Percentiles rank a stretch among this genome's conserved stretches.
Evolutionary conservation across 768 basidiomycete species (phyloP).

Genomic region (Hericium erinaceus): DNA sequence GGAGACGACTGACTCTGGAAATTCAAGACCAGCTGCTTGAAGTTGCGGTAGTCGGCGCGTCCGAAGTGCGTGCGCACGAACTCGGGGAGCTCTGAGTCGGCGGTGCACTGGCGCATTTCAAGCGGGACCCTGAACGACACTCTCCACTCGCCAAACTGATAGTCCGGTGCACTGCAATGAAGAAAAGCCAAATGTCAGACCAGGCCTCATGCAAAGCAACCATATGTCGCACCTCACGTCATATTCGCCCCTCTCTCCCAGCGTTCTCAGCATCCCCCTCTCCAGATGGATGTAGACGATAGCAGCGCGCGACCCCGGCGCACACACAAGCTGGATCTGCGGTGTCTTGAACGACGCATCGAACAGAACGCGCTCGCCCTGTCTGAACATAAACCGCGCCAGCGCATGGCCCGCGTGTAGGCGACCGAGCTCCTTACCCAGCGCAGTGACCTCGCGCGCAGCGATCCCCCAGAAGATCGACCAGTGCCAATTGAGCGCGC

Average conservation of each 20-base stretch:
- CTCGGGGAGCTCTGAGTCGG: conserved; percentile 8
- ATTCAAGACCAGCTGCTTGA: conserved; percentile 19
- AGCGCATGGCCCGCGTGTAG: neutral
- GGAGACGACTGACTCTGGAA: conserved; percentile 11
- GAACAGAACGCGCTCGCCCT: neutral
- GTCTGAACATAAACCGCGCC: neutral
- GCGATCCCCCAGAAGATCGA: neutral
- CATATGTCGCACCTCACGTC: too few species aligned
- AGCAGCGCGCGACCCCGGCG: neutral
- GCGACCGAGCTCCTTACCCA: neutral
- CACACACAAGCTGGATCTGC: neutral
- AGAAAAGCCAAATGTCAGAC: neutral
- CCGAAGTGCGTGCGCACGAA: conserved; percentile 12
- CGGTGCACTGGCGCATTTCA: conserved; percentile 13
- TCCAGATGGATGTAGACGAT: neutral
- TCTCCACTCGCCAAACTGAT: conserved; percentile 11
- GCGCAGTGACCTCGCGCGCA: neutral
- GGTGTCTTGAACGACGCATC: neutral
- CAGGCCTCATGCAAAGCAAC: too few species aligned
- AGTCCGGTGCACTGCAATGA: neutral
- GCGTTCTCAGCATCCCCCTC: neutral
- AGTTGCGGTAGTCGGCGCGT: conserved; percentile 3
- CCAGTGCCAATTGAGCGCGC: neutral
- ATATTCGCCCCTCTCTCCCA: neutral
- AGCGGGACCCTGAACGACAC: conserved; percentile 22